Evolutionary conservation across 1,139 yeast genomes (phyloP).

Genomic region (Sugiyamaella sp.): DNA sequence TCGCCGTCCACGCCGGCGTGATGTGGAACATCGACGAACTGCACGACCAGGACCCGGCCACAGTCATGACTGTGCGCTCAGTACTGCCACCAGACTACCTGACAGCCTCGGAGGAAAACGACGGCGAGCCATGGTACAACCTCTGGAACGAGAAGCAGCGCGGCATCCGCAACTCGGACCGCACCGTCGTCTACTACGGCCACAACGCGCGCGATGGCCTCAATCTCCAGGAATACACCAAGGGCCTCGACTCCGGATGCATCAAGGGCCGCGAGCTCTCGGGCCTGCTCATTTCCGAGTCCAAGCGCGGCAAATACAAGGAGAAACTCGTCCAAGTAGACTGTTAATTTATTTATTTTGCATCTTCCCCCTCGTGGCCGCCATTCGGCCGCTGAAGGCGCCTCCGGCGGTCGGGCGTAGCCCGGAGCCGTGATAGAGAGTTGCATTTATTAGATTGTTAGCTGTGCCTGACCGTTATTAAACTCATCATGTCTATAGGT

Average conservation of each 20-base stretch:
- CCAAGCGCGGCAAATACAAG: constrained; percentile 36
- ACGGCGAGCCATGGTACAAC: constrained; percentile 61
- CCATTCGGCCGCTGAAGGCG: not conserved
- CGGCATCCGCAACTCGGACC: constrained; percentile 40
- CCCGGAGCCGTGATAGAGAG: not conserved
- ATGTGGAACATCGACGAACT: constrained; percentile 59
- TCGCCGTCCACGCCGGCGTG: constrained; percentile 81
- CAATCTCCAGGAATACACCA: constrained; percentile 62
- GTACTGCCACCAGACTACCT: constrained; percentile 59
- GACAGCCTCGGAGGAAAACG: constrained; percentile 55
- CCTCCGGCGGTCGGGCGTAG: constrained; percentile 3
- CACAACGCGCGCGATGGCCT: constrained; percentile 87
- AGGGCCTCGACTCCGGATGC: constrained; percentile 84
- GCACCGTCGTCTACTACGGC: constrained; percentile 75
- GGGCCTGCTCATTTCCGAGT: constrained; percentile 56
- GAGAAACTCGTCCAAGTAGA: constrained; percentile 40
- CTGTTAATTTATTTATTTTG: constrained; percentile 30
- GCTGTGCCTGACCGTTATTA: too few relatives aligned
- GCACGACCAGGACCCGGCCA: constrained; percentile 62
- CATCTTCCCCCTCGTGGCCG: not conserved
- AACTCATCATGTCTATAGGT: too few relatives aligned
- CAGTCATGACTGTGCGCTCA: constrained; percentile 64
- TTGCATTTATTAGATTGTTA: too few relatives aligned
- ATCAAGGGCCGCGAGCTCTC: constrained; percentile 71
- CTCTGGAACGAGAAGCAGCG: constrained; percentile 60